Conservation (phyloP, 805 yeast genomes). For the Candida stauntonica region DNA sequence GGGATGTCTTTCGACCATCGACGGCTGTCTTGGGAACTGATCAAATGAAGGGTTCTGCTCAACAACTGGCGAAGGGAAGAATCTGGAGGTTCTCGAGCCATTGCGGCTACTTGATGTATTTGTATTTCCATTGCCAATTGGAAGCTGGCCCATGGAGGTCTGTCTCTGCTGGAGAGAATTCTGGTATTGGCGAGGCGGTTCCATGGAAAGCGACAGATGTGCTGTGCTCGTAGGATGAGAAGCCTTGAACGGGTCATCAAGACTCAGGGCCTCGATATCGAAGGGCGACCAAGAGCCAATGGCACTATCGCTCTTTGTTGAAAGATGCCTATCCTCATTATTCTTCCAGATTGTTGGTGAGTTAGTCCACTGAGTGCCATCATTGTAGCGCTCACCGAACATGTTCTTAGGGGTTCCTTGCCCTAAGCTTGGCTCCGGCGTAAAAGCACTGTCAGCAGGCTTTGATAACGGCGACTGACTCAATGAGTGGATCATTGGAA, state of each 20-base stretch:
- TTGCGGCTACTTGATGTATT: too few relatives aligned
- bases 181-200: not conserved
- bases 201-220: constrained; percentile 10
- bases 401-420: not conserved
- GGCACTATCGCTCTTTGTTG: constrained; percentile 27
- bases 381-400: constrained; percentile 1
- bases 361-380: constrained; percentile 14
- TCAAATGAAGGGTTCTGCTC: constrained; percentile 19
- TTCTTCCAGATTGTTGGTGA: constrained; percentile 24
- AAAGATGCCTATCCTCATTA: constrained; percentile 22
- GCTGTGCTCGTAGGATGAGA: not conserved
- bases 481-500: constrained; percentile 17
- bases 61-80: constrained; percentile 24
- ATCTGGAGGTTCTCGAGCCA: constrained; percentile 21
- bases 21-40: constrained; percentile 14
- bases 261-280: constrained; percentile 19
- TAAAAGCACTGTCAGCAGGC: constrained; percentile 17
- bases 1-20: constrained; percentile 5
- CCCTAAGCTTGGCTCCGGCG: too few relatives aligned
- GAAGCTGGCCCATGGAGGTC: not conserved
- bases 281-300: constrained; percentile 24
- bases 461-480: constrained; percentile 23
- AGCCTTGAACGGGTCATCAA: constrained; percentile 16
- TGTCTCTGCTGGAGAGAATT: constrained; percentile 1
- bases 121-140: not conserved